Evolutionary conservation across 1,284 basidiomycete species (phyloP), one percentile per base, ranked within the genome.

Genomic region (Pholiota adiposa): DNA sequence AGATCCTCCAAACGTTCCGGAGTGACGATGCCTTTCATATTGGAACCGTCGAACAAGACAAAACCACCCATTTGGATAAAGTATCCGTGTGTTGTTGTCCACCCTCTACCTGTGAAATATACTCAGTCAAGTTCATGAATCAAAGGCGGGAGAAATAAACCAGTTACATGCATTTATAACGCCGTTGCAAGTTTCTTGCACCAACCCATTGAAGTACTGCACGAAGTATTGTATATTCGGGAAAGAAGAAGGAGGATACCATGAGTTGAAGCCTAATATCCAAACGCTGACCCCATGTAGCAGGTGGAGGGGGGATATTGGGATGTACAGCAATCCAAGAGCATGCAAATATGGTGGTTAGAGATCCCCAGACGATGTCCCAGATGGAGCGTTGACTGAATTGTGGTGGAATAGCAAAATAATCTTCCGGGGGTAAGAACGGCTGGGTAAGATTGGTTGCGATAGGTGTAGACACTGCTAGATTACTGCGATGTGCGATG

Each of bases 1-100:
- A 25, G 29, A 18, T 25, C 46, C 9, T 3, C 23, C 12, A 29
- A 25, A 23, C 14, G 46, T 49, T 49, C 18, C 46, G 46, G 36
- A n/a, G 11, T 38, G 4, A n/a, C 16, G 16, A 38, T 38, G 11
- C 11, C 8, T n/a, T 9, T n/a, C 11, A 4, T 14, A 8, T 9
- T 4, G 4, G 8, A 4, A 4, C 18, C 21, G 1, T 25, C 23
- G 23, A 29, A 25, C 46, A 49, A 25, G 14, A 49, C 29, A 14
- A 49, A 49, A 16, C 46, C 46, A 12, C 18, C 46, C 46, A 49
- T 49, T 49, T 49, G 46, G 21, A 49, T 25, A 31, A 49, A 49
- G 29, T 49, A 18, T 7, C 46, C 46, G 23, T 49, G 46, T 29
- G 46, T 31, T 18, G 3, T 23, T 4, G 46, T 49, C 23, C 23